Percentiles rank a stretch among this genome's conserved stretches.
These are phyloP conservation scores for Pseudopithomyces maydicus DNA, from an alignment of 2,329 filamentous ascomycete species.

Conservation along the genomic window DNA sequence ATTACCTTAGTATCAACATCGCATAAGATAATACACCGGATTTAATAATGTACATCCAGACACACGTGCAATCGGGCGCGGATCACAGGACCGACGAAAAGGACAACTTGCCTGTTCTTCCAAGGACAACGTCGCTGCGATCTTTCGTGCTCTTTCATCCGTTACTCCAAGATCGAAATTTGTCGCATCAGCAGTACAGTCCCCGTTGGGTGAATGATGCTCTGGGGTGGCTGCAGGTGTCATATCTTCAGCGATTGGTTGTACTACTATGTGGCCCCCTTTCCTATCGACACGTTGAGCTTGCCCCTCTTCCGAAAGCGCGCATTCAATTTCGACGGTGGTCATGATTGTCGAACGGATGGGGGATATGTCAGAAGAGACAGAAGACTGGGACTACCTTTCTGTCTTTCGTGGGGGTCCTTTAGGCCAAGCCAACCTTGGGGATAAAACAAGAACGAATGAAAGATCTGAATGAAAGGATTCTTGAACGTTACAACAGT, in stretches of 20 bases:
- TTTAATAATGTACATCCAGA: background rate
- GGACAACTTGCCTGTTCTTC: slow-evolving; percentile 44
- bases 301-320: slow-evolving; percentile 31
- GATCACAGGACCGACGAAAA: slow-evolving; percentile 4
- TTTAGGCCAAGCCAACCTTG: background rate
- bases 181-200: slow-evolving; percentile 41
- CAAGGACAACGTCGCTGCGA: slow-evolving; percentile 43
- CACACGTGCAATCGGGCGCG: slow-evolving; percentile 1
- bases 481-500: background rate
- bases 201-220: slow-evolving; percentile 26
- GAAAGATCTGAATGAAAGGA: slow-evolving; percentile 14
- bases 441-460: slow-evolving; percentile 5
- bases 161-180: slow-evolving; percentile 36
- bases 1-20: slow-evolving; percentile 7
- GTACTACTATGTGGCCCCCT: slow-evolving; percentile 35
- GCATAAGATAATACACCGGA: slow-evolving; percentile 9
- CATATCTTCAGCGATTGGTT: slow-evolving; percentile 34
- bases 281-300: slow-evolving; percentile 38
- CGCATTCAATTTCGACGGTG: slow-evolving; percentile 34
- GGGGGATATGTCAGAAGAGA: slow-evolving; percentile 21
- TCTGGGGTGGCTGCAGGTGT: slow-evolving; percentile 37
- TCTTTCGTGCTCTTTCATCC: slow-evolving; percentile 39
- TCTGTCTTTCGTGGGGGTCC: slow-evolving; percentile 19
- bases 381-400: slow-evolving; percentile 31
- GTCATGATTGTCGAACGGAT: slow-evolving; percentile 34